Conservation (phyloP, 2,329 filamentous ascomycete genomes). For the Aureobasidium sp. region DNA sequence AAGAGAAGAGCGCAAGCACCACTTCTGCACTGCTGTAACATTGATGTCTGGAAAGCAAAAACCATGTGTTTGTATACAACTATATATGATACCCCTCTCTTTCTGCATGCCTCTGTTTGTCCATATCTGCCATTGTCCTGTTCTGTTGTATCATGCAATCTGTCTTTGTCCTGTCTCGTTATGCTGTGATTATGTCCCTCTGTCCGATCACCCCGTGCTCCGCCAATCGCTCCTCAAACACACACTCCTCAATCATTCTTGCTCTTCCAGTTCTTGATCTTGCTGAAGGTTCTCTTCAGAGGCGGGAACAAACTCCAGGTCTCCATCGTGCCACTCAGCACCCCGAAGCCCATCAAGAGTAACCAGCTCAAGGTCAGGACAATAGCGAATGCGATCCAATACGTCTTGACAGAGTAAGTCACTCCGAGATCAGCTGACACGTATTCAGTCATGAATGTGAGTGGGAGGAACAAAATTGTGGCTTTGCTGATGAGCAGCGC, state of each 20-base stretch:
- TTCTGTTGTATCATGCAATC: background rate
- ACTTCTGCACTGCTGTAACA: background rate
- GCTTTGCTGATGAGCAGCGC: constrained; percentile 68
- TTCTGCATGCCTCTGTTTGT: background rate
- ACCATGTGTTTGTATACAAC: background rate
- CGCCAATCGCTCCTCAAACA: background rate
- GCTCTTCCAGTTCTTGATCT: constrained; percentile 7
- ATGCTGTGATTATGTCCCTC: background rate
- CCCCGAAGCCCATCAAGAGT: constrained; percentile 51
- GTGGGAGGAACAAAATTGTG: constrained; percentile 68
- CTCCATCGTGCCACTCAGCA: constrained; percentile 52
- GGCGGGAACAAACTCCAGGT: constrained; percentile 16
- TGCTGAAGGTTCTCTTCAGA: background rate
- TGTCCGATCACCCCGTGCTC: background rate
- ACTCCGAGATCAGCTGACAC: constrained; percentile 58
- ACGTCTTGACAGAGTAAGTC: constrained; percentile 55
- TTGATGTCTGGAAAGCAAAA: background rate
- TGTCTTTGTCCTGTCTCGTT: background rate
- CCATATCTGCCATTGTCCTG: background rate
- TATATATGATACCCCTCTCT: constrained; percentile 15
- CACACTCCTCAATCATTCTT: background rate
- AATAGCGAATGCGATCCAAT: constrained; percentile 62
- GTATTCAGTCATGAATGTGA: constrained; percentile 67
- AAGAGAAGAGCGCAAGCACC: constrained; percentile 1
- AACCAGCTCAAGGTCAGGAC: constrained; percentile 55